phyloP scores from a whole-genome alignment of 768 basidiomycete species.

The Amanita pallidorosea region DNA sequence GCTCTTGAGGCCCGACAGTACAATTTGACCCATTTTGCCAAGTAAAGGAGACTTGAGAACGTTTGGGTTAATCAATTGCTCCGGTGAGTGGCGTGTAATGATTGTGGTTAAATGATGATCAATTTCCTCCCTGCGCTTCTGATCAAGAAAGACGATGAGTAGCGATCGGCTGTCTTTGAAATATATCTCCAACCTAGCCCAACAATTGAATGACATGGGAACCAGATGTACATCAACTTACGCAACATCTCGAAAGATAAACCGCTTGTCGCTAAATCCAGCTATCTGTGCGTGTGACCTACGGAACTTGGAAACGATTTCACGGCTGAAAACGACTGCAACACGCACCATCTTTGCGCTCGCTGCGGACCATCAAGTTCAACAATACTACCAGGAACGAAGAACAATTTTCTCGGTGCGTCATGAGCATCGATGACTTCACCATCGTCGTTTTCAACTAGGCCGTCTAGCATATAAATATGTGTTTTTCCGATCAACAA shows the following conservation, averaged over 20 bases:
- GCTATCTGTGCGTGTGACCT: slow-evolving; percentile 78
- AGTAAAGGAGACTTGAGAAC: slow-evolving; percentile 45
- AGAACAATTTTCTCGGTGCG: slow-evolving; percentile 71
- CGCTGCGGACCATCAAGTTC: slow-evolving; percentile 72
- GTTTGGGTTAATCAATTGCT: slow-evolving; percentile 36
- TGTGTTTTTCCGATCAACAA: slow-evolving; percentile 80
- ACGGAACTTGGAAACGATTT: slow-evolving; percentile 2
- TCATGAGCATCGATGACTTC: slow-evolving; percentile 85
- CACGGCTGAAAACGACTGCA: background rate
- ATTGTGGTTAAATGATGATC: slow-evolving; percentile 42
- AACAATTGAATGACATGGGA: background rate
- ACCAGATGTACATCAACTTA: slow-evolving; percentile 26
- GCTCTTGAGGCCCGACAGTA: slow-evolving; percentile 35
- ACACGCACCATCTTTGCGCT: slow-evolving; percentile 75
- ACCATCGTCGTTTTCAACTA: slow-evolving; percentile 78
- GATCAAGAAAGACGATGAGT: slow-evolving; percentile 70
- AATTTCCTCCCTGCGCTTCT: slow-evolving; percentile 49
- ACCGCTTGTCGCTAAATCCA: slow-evolving; percentile 70
- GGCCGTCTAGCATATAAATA: slow-evolving; percentile 83
- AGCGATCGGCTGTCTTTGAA: slow-evolving; percentile 88
- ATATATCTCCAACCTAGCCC: slow-evolving; percentile 72
- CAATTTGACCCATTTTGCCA: slow-evolving; percentile 39
- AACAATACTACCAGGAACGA: slow-evolving; percentile 76
- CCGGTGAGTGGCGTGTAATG: slow-evolving; percentile 28
- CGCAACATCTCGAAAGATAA: slow-evolving; percentile 89